Evolutionary conservation across 306 rosid genomes (phyloP).

Genomic region (Lotus japonicus): DNA sequence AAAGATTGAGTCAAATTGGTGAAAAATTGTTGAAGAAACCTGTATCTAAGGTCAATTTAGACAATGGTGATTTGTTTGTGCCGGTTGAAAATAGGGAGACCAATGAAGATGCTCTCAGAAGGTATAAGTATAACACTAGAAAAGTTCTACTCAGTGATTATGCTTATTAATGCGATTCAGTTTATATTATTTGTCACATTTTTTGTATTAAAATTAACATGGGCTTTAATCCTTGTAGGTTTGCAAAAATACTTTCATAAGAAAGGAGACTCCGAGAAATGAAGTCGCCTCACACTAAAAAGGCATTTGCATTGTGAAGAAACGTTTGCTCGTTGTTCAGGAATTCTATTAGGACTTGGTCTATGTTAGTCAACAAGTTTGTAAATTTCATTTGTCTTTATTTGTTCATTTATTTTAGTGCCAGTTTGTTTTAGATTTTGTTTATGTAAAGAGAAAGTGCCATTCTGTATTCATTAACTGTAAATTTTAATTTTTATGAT

Average conservation of each 20-base stretch:
- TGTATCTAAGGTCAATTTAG: constrained; percentile 23
- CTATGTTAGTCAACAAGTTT: background rate
- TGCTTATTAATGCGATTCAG: too few relatives aligned
- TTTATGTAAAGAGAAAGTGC: background rate
- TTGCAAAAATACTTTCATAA: constrained; percentile 40
- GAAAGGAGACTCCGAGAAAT: constrained; percentile 44
- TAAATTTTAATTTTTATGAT: too few relatives aligned
- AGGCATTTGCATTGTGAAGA: background rate
- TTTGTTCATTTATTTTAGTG: background rate
- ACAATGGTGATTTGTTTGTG: constrained; percentile 22
- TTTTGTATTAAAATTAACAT: background rate
- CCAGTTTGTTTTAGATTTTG: background rate
- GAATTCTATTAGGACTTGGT: background rate
- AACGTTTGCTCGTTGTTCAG: background rate
- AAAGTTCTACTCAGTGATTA: background rate
- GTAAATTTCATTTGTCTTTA: too few relatives aligned
- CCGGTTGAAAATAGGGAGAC: constrained; percentile 15
- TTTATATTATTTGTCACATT: too few relatives aligned
- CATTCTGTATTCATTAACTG: background rate
- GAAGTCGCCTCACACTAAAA: constrained; percentile 36
- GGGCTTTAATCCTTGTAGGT: constrained; percentile 23
- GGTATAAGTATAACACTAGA: constrained; percentile 11
- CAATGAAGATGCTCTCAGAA: constrained; percentile 35
- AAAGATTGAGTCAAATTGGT: constrained; percentile 22
- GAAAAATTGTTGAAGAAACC: constrained; percentile 38